phyloP scores from a whole-genome alignment of 1,284 basidiomycete species.

The Irpex lacteus region DNA sequence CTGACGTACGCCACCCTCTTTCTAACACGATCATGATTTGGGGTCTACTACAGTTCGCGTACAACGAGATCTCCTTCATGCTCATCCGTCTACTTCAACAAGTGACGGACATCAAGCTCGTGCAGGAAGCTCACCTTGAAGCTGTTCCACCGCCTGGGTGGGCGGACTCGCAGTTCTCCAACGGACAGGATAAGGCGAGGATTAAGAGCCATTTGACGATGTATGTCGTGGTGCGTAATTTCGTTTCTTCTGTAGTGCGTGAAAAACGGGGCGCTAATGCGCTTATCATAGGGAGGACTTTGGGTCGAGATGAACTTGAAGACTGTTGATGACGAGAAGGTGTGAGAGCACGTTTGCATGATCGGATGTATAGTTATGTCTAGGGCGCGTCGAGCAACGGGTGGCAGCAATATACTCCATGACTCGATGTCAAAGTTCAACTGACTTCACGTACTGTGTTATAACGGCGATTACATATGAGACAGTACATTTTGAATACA shows the following conservation, averaged over 20 bases:
- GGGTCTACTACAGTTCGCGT: constrained; percentile 54
- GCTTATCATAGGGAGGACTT: constrained; percentile 17
- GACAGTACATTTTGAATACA: too few species aligned
- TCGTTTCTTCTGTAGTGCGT: not conserved
- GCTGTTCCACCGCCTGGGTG: constrained; percentile 18
- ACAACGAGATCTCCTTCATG: constrained; percentile 68
- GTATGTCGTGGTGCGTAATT: constrained; percentile 41
- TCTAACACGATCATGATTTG: too few species aligned
- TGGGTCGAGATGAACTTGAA: constrained; percentile 20
- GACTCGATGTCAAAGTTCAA: too few species aligned
- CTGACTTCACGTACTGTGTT: too few species aligned
- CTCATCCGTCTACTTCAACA: constrained; percentile 61
- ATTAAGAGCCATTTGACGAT: constrained; percentile 55
- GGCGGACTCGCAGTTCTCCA: constrained; percentile 24
- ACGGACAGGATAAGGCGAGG: constrained; percentile 47
- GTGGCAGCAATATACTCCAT: too few species aligned
- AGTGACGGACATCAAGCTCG: constrained; percentile 43
- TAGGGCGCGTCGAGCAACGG: too few species aligned
- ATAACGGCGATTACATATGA: too few species aligned
- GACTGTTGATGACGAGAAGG: not conserved
- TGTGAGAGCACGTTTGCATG: too few species aligned
- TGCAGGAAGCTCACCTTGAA: constrained; percentile 35
- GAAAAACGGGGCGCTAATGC: not conserved
- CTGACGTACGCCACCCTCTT: too few species aligned
- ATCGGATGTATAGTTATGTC: too few species aligned